Evolutionary conservation across 495 filamentous ascomycete species (phyloP).

Genomic region (Daldinia childiae): DNA sequence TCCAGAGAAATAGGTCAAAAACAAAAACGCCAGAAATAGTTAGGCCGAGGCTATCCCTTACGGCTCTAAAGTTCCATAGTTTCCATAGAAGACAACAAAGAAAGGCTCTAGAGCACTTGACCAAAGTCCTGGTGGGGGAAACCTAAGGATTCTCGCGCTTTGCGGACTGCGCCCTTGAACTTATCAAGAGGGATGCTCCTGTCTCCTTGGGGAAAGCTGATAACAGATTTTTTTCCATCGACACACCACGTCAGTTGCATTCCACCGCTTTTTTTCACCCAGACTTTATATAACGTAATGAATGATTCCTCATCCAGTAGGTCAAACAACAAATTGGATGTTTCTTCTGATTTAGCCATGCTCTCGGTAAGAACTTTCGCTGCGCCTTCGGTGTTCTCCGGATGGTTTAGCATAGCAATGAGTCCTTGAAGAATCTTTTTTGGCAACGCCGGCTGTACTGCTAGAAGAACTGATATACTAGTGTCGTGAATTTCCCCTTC

Average conservation of each 20-base stretch:
- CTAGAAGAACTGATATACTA: background rate
- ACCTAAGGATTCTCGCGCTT: background rate
- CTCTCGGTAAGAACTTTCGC: background rate
- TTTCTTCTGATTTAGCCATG: background rate
- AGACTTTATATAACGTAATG: background rate
- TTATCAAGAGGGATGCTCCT: background rate
- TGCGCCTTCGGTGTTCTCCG: background rate
- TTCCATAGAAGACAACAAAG: background rate
- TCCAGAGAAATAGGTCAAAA: too few relatives aligned
- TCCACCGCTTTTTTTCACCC: background rate
- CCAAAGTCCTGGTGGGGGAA: background rate
- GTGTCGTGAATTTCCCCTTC: rapidly evolving
- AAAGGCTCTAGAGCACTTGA: background rate
- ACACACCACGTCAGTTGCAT: background rate
- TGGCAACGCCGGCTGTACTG: background rate
- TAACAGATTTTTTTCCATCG: background rate
- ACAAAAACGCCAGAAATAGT: too few relatives aligned
- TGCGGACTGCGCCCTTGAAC: background rate
- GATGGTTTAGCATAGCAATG: background rate
- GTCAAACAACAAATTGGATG: background rate
- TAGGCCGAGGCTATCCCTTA: too few relatives aligned
- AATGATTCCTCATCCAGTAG: background rate
- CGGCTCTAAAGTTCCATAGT: too few relatives aligned
- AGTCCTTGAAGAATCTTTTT: background rate
- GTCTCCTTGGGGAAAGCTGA: background rate